Evolutionary conservation across 768 basidiomycete species (phyloP), one percentile per base, ranked within the genome.

Genomic region (Pulveroboletus sp.): DNA sequence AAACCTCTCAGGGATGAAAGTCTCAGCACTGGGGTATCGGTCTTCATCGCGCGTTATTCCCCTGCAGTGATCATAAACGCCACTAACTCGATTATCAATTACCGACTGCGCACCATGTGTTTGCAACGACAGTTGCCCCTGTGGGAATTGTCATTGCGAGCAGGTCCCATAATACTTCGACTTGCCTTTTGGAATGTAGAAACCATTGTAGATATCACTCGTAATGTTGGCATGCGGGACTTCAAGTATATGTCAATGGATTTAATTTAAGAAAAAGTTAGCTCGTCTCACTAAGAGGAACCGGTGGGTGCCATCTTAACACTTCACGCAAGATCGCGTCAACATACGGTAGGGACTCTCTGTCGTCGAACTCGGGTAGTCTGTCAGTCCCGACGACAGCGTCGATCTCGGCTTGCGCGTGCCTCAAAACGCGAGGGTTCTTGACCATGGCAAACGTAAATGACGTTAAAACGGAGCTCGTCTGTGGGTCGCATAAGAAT

Each of bases 311-410:
- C 55, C 51, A 59, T 35, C 63, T 45, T 7, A 51, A 27, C 16
- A 45, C 43, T 39, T 64, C 61, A n/a, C 54, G 43, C 5, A 60
- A 8, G n/a, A 62, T 29, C 16, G 56, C 50, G 7, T 54, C 47
- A 37, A 60, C 19, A 47, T 60, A 34, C 52, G 56, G 51, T n/a
- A 53, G 11, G 49, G 54, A 47, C 49, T 47, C 30, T 53, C 45
- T 17, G 55, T 62, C 60, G 47, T 60, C 27, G 56, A 60, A 27
- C 55, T 51, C 10, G 54, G 37, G 46, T 51, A 57, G 27, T 35
- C 42, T 47, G 40, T 53, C 24, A 27, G 23, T 30, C 9, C 27
- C 27, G 7, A 30, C 29, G 11, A 30, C 19, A 20, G 27, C 13
- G 19, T 30, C 41, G 41, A 42, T 42, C 8, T 42, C 19, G 16